Evolutionary conservation across 225 moss, liverwort and hornwort genomes (phyloP), one percentile per base, ranked within the genome.

Genomic region (Antitrichia curtipendula): DNA sequence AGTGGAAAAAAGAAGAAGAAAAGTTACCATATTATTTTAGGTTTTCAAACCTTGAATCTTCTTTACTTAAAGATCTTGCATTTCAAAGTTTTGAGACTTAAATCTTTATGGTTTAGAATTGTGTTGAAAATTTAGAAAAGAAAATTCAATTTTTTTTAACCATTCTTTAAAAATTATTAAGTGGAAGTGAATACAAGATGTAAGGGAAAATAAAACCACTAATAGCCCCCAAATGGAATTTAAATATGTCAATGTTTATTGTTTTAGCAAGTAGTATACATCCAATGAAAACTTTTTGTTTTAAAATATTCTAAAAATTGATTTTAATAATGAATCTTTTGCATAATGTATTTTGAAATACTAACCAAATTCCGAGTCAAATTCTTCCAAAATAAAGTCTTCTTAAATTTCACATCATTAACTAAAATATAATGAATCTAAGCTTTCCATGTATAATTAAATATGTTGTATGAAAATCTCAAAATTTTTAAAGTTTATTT

Each of bases 281-380:
- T 2, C 13, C 13, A 23, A 23, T 40, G 13, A 13, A 69, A 40
- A n/a, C 2, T 40, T 13, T 38, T 40, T 69, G 23, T 38, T 23
- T 69, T 38, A 0, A 68, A 68, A 23, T n/a, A n/a, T n/a, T n/a
- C n/a, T n/a, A n/a, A n/a, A n/a, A n/a, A 13, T 40, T 13, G 23
- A 68, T 1, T 69, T 69, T 0, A 40, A 23, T 13, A 69, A 8
- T 14, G 8, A 69, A 14, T 14, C 14, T 24, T 69, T 0, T 68
- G 0, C n/a, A n/a, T n/a, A 66, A n/a, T 3, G 1, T 12, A 66
- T 66, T 7, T 12, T 4, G 2, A 12, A 66, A n/a, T 3, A n/a
- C n/a, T 21, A n/a, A n/a, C n/a, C n/a, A n/a, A n/a, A n/a, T n/a
- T n/a, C n/a, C n/a, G n/a, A n/a, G n/a, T n/a, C n/a, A 31, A 62